These are phyloP conservation scores for Mortierella sp. DNA, from an alignment of 371 early-diverging fungal species.

Conservation along the genomic window DNA sequence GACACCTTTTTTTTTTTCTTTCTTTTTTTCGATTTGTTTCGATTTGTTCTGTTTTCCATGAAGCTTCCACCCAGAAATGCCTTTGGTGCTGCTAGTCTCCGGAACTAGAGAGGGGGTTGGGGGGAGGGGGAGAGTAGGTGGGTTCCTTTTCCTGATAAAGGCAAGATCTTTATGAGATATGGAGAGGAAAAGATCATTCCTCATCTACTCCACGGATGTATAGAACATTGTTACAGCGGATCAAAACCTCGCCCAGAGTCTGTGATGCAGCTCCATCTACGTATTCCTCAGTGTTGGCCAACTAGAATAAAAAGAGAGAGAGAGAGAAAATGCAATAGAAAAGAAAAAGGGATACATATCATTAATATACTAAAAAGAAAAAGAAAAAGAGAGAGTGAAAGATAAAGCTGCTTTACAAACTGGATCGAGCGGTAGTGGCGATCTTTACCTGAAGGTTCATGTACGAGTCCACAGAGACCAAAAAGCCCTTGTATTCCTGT, in stretches of 20 bases:
- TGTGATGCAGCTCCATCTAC: conserved; percentile 92
- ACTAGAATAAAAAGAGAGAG: conserved; percentile 65
- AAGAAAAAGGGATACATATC: conserved; percentile 9
- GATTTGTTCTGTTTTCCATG: too few species aligned
- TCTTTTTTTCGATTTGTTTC: too few species aligned
- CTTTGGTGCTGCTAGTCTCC: too few species aligned
- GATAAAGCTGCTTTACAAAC: neutral
- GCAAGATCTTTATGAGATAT: too few species aligned
- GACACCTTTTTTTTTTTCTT: too few species aligned
- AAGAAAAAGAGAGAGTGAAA: conserved; percentile 7
- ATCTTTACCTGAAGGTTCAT: conserved; percentile 97
- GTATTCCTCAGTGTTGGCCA: conserved; percentile 94
- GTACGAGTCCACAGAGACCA: conserved; percentile 94
- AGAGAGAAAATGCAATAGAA: conserved; percentile 1
- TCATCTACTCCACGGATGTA: conserved; percentile 82
- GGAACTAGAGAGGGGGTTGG: too few species aligned
- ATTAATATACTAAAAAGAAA: conserved; percentile 1
- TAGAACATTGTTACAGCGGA: conserved; percentile 91
- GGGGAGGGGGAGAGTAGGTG: too few species aligned
- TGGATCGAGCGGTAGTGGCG: too few species aligned
- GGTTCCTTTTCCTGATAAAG: too few species aligned
- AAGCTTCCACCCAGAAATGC: too few species aligned
- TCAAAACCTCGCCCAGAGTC: conserved; percentile 92
- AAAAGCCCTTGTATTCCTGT: conserved; percentile 95
- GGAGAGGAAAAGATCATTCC: conserved; percentile 53